Conservation (phyloP, 164 flowering plant species). For the Piper betle region DNA sequence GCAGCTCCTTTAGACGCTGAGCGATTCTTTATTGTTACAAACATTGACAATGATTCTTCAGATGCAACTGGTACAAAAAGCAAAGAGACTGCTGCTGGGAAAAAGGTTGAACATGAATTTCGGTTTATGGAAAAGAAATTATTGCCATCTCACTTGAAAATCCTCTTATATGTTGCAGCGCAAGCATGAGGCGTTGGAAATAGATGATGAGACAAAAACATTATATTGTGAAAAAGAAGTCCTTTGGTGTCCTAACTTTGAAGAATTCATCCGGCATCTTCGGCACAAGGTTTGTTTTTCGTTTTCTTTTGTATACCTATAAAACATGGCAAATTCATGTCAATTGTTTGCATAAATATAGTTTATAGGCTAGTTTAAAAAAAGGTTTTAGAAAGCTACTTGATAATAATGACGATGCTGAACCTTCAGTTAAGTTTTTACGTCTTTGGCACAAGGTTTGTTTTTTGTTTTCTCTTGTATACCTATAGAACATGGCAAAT, state of each 20-base stretch:
- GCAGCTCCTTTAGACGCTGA: constrained; percentile 52
- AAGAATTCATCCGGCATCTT: constrained; percentile 57
- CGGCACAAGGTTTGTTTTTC: constrained; percentile 58
- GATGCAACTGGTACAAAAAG: constrained; percentile 13
- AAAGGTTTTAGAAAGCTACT: neutral
- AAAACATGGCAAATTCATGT: too few species aligned
- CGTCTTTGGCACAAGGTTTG: constrained; percentile 71
- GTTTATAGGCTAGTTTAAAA: too few species aligned
- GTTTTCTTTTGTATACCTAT: neutral
- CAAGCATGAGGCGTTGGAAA: constrained; percentile 33
- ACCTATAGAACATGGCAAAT: neutral
- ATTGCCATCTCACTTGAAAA: constrained; percentile 6
- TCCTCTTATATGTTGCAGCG: constrained; percentile 30
- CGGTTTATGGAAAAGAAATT: neutral
- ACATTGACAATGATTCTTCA: constrained; percentile 13
- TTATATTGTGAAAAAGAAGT: constrained; percentile 29
- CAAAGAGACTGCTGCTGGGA: constrained; percentile 20
- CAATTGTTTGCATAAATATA: too few species aligned
- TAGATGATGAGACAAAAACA: constrained; percentile 22
- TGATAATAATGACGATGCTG: neutral
- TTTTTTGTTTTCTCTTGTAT: neutral
- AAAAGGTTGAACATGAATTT: constrained; percentile 39
- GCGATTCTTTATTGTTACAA: constrained; percentile 40
- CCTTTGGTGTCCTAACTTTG: constrained; percentile 86
- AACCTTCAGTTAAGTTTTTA: neutral